Conservation (phyloP, 257 asterid species). For the Nicotiana tabacum region DNA sequence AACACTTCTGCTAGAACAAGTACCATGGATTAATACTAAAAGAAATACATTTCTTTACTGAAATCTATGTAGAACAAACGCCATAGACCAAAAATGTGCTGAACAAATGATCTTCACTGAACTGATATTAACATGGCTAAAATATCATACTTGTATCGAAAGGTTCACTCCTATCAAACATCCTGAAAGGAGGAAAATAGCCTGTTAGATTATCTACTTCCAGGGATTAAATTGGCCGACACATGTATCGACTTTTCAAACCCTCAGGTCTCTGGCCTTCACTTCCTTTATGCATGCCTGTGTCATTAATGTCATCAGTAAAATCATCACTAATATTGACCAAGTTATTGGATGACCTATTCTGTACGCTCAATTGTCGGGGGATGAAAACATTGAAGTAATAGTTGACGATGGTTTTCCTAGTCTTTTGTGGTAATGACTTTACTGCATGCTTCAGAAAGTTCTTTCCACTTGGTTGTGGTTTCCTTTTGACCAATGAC, state of each 20-base stretch:
- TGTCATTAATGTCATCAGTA: conserved; percentile 21
- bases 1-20: background rate
- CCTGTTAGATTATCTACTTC: background rate
- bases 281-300: conserved; percentile 21
- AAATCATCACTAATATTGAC: conserved; percentile 54
- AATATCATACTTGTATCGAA: background rate
- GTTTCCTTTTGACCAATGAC: conserved; percentile 37
- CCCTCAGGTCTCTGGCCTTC: conserved; percentile 20
- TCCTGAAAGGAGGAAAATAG: background rate
- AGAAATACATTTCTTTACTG: background rate
- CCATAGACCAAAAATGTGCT: background rate
- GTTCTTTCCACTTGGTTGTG: conserved; percentile 31
- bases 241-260: conserved; percentile 33
- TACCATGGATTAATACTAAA: background rate
- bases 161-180: background rate
- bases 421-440: conserved; percentile 34
- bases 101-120: background rate
- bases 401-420: conserved; percentile 38
- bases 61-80: background rate
- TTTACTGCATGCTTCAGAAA: conserved; percentile 53
- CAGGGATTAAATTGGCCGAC: conserved; percentile 17
- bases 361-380: conserved; percentile 39
- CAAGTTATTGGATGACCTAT: conserved; percentile 31
- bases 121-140: background rate
- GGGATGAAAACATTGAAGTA: conserved; percentile 67